A percentile compares a stretch with the other conserved stretches of the same genome.
Conservation (phyloP, 2,329 filamentous ascomycete genomes). For the Teratosphaeria epicoccoides region DNA sequence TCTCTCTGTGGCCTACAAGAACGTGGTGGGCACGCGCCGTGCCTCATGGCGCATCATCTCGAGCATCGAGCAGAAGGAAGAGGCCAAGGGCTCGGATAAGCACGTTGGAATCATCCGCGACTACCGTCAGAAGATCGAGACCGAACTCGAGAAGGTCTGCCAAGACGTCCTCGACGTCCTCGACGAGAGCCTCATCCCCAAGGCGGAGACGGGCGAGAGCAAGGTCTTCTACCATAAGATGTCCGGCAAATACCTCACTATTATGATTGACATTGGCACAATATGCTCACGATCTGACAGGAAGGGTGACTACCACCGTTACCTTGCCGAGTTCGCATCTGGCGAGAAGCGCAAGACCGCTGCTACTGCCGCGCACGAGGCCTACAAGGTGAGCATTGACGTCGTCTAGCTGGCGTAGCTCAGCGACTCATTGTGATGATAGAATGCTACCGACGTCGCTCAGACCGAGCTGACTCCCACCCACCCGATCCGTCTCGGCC, state of each 20-base stretch:
- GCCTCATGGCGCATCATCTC: constrained; percentile 99
- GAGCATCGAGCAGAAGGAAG: constrained; percentile 99
- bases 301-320: constrained; percentile 97
- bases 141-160: constrained; percentile 94
- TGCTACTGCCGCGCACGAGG: constrained; percentile 79
- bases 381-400: constrained; percentile 71
- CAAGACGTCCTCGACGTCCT: constrained; percentile 94
- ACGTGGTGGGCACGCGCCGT: constrained; percentile 95
- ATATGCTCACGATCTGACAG: constrained; percentile 36
- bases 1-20: constrained; percentile 98
- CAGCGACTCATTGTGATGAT: constrained; percentile 6
- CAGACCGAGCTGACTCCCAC: constrained; percentile 96
- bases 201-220: constrained; percentile 92
- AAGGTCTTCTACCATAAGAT: constrained; percentile 99
- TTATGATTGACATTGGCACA: background rate
- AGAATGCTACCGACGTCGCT: constrained; percentile 96
- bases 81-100: constrained; percentile 95
- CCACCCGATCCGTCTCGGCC: constrained; percentile 93
- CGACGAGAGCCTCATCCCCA: constrained; percentile 86
- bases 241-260: constrained; percentile 46
- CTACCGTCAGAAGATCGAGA: constrained; percentile 97
- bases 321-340: constrained; percentile 84
- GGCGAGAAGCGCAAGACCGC: constrained; percentile 86
- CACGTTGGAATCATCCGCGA: constrained; percentile 90
- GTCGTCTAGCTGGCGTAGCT: background rate